Evolutionary conservation across 495 filamentous ascomycete species (phyloP).

Genomic region (Aspergillus ostianus): DNA sequence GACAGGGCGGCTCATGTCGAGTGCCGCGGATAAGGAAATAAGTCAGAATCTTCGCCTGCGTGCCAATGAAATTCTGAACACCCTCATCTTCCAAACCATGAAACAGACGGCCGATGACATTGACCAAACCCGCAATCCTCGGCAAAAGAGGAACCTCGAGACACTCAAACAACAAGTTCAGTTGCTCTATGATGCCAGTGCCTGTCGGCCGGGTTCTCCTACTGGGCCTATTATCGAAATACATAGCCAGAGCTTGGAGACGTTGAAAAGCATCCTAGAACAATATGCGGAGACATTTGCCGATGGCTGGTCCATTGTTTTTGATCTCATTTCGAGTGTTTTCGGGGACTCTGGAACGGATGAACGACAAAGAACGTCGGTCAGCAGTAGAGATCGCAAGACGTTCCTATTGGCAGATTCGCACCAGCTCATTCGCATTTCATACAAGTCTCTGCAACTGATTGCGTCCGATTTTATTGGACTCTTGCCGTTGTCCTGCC

Average conservation of each 20-base stretch:
- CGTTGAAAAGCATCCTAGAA: slow-evolving; percentile 78
- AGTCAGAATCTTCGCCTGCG: slow-evolving; percentile 63
- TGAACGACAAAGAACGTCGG: slow-evolving; percentile 18
- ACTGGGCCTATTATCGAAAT: slow-evolving; percentile 68
- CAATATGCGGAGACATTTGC: slow-evolving; percentile 82
- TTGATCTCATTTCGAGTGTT: slow-evolving; percentile 80
- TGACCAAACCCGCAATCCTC: slow-evolving; percentile 36
- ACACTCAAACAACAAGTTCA: slow-evolving; percentile 59
- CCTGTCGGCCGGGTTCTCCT: slow-evolving; percentile 27
- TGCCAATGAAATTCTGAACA: slow-evolving; percentile 71
- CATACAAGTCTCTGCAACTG: slow-evolving; percentile 85
- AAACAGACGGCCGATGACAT: slow-evolving; percentile 30
- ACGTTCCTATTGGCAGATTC: slow-evolving; percentile 53
- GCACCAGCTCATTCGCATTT: slow-evolving; percentile 71
- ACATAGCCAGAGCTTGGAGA: slow-evolving; percentile 77
- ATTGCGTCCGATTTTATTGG: slow-evolving; percentile 92
- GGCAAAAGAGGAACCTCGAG: slow-evolving; percentile 70
- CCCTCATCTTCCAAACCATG: slow-evolving; percentile 60
- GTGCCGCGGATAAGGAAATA: slow-evolving; percentile 53
- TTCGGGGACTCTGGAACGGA: slow-evolving; percentile 53
- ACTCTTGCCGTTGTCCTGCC: slow-evolving; percentile 72
- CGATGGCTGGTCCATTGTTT: slow-evolving; percentile 79
- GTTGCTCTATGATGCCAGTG: slow-evolving; percentile 45
- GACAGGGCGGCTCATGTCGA: slow-evolving; percentile 63
- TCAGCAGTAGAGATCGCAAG: slow-evolving; percentile 21